Base-by-base conservation (phyloP, 495 filamentous ascomycete species). In the Tuber calosporum region DNA sequence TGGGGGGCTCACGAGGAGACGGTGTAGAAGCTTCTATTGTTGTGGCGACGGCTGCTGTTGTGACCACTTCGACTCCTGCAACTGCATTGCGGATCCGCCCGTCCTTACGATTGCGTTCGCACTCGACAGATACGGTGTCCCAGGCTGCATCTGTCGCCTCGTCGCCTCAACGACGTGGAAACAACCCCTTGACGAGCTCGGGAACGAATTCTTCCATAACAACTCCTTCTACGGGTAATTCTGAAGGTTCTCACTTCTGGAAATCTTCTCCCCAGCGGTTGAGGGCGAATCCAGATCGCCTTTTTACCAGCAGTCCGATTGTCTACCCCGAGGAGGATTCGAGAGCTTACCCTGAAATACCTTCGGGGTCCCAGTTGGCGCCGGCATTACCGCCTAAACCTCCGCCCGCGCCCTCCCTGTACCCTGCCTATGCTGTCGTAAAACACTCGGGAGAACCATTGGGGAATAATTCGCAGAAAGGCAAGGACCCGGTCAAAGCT, bases 171-270 rank as follows among this genome's bases (percentile, higher is more conserved):
- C 73, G 79, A 78, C 70, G 75, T 71, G 41, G 41, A 13, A 40
- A 73, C 69, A 71, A 73, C 75, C 77, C 77, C 69, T 78, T 78
- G 74, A 62, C 72, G 69, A 75, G 69, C 72, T 79, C 77, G 40
- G 76, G 62, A 37, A 78, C 76, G 39, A 73, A 69, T 67, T 69
- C 75, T 70, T 74, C 76, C 53, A 74, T 77, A 36, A 78, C 74
- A 45, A 78, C 76, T 34, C 75, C 75, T 66, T 78, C 71, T 37
- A 78, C 76, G 66, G 75, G 76, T 69, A 78, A 75, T 68, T 78
- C 68, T 48, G 76, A 78, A 37, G 76, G 76, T 40, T 77, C 76
- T 69, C 75, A 74, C 45, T 73, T 73, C 66, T 78, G 76, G 74
- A 70, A 77, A 77, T 77, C 75, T n/a, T 77, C 75, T 39, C 75